Evolutionary conservation across 1,284 basidiomycete genomes (phyloP).

Genomic region (Cutaneotrichosporon cavernicola): DNA sequence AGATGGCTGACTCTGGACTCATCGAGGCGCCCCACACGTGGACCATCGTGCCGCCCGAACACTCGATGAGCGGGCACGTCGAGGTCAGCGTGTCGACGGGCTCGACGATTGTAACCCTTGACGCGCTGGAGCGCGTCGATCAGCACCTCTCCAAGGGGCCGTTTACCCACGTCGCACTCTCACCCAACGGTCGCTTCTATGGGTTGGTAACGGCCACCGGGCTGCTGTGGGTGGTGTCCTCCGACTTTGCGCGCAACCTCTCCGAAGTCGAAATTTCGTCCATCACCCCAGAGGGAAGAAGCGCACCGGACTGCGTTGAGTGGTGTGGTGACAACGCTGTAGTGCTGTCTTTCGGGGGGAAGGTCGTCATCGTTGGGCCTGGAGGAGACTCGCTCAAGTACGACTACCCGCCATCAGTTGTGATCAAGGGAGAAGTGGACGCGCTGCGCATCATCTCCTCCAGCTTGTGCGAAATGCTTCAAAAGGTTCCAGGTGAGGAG

Average conservation of each 20-base stretch:
- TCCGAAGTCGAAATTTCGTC: slow-evolving; percentile 71
- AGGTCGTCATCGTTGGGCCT: slow-evolving; percentile 83
- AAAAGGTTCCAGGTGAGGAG: slow-evolving; percentile 77
- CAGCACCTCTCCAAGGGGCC: slow-evolving; percentile 83
- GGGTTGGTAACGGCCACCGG: slow-evolving; percentile 74
- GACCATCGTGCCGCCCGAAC: slow-evolving; percentile 81
- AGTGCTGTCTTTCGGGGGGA: slow-evolving; percentile 73
- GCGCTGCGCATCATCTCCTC: slow-evolving; percentile 79
- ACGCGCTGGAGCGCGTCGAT: slow-evolving; percentile 80
- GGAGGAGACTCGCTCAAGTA: slow-evolving; percentile 86
- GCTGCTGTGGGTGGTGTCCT: slow-evolving; percentile 84
- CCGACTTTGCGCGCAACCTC: slow-evolving; percentile 84
- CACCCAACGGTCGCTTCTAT: slow-evolving; percentile 89
- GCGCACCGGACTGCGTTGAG: slow-evolving; percentile 63
- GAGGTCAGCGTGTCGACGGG: slow-evolving; percentile 80
- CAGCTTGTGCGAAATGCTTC: slow-evolving; percentile 81
- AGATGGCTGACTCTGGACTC: slow-evolving; percentile 66
- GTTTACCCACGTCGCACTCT: slow-evolving; percentile 79
- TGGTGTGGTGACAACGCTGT: slow-evolving; percentile 99
- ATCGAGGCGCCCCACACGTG: slow-evolving; percentile 74
- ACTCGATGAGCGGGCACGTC: slow-evolving; percentile 78
- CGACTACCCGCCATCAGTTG: slow-evolving; percentile 71
- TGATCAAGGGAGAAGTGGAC: slow-evolving; percentile 80
- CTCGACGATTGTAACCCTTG: slow-evolving; percentile 70
- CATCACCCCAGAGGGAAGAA: slow-evolving; percentile 41